phyloP scores from a whole-genome alignment of 371 early-diverging fungal species.

The Encephalitozoon romaleae region DNA sequence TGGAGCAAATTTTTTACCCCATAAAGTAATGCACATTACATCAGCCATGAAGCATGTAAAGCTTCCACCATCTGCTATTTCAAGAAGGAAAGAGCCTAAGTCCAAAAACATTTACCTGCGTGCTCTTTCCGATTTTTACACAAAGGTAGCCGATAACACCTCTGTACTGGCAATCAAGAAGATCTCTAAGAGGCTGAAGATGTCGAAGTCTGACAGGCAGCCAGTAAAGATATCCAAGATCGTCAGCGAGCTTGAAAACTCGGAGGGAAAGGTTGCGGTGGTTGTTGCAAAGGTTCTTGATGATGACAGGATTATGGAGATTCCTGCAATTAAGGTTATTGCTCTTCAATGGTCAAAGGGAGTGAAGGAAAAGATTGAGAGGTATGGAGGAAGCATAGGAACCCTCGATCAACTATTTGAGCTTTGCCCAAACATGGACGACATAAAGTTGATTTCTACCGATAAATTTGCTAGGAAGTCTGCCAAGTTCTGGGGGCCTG shows the following conservation, averaged over 20 bases:
- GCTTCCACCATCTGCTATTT: conserved; percentile 19
- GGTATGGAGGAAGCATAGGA: conserved; percentile 54
- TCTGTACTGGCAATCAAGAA: conserved; percentile 14
- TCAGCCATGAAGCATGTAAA: neutral
- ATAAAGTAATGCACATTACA: conserved; percentile 7
- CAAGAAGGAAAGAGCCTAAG: conserved; percentile 1
- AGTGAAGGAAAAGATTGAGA: conserved; percentile 57
- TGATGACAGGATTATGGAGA: conserved; percentile 54
- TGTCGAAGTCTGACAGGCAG: conserved; percentile 45
- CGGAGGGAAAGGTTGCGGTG: conserved; percentile 53
- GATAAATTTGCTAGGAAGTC: conserved; percentile 52
- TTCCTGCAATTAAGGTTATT: conserved; percentile 58
- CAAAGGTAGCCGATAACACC: conserved; percentile 27
- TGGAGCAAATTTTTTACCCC: conserved; percentile 19
- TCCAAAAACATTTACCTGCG: conserved; percentile 19
- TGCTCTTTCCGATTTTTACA: conserved; percentile 25
- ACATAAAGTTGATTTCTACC: conserved; percentile 52
- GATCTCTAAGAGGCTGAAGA: conserved; percentile 46
- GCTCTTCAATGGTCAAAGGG: conserved; percentile 53
- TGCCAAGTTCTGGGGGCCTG: conserved; percentile 59
- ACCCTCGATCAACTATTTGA: conserved; percentile 61
- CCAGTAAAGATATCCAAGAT: conserved; percentile 53
- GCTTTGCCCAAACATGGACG: conserved; percentile 42
- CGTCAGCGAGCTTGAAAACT: conserved; percentile 30
- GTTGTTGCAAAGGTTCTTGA: conserved; percentile 60